phyloP scores from a whole-genome alignment of 805 yeast genomes.

The Yarrowia sp. region DNA sequence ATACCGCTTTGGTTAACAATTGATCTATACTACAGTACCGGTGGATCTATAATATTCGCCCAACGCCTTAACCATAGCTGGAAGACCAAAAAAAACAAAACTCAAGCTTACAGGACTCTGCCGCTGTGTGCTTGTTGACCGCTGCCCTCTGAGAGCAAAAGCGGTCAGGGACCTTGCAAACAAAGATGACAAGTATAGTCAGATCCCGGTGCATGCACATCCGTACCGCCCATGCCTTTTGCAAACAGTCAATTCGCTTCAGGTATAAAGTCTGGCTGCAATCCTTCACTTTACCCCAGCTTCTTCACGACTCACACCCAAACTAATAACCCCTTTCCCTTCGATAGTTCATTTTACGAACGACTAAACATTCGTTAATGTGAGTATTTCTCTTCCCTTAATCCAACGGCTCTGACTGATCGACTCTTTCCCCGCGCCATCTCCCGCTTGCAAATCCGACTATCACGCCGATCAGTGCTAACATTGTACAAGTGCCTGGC shows the following conservation, averaged over 20 bases:
- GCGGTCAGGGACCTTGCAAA: neutral
- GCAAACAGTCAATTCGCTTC: neutral
- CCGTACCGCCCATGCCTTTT: neutral
- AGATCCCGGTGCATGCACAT: conserved; percentile 1
- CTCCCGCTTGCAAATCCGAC: conserved; percentile 8
- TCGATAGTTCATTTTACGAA: neutral
- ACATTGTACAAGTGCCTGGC: neutral
- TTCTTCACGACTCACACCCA: neutral
- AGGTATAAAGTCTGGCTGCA: neutral
- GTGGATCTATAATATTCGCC: no score
- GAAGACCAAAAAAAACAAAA: no score
- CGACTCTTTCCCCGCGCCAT: neutral
- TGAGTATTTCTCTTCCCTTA: neutral
- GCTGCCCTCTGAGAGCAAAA: neutral
- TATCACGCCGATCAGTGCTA: conserved; percentile 1
- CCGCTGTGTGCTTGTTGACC: neutral
- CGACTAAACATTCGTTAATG: neutral
- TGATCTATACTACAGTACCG: no score
- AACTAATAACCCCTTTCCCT: neutral
- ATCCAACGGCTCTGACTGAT: neutral
- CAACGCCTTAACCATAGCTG: neutral
- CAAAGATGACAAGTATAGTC: conserved; percentile 4
- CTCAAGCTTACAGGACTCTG: neutral
- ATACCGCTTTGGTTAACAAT: neutral
- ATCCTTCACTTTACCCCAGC: neutral